A percentile compares a stretch with the other conserved stretches of the same genome.
Evolutionary conservation across 2,329 filamentous ascomycete species (phyloP).

Genomic region (Stachybotrys chartarum): DNA sequence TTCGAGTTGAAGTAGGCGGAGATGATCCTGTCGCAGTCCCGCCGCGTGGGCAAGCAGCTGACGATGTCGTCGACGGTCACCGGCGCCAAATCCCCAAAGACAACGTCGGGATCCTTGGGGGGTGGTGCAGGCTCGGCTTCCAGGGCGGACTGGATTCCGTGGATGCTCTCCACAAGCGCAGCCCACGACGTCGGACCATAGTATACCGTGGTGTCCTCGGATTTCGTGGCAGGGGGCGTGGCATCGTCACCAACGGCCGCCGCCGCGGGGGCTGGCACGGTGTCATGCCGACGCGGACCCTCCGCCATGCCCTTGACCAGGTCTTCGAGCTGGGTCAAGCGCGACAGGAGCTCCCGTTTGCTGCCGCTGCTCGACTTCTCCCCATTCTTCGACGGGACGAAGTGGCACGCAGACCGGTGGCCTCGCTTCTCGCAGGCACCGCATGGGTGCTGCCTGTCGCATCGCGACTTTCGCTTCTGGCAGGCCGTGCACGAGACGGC

Average conservation of each 20-base stretch:
- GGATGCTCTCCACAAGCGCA: conserved; percentile 33
- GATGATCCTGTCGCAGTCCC: conserved; percentile 28
- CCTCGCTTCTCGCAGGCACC: conserved; percentile 31
- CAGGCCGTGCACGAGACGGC: conserved; percentile 34
- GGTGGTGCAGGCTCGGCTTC: conserved; percentile 8
- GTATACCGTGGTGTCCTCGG: conserved; percentile 14
- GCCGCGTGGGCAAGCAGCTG: conserved; percentile 24
- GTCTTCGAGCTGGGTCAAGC: conserved; percentile 31
- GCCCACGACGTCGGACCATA: conserved; percentile 33
- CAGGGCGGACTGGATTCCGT: conserved; percentile 31
- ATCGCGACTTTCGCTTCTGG: conserved; percentile 34
- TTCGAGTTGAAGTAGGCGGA: conserved; percentile 30
- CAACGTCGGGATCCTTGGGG: conserved; percentile 20
- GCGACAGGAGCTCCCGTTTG: conserved; percentile 29
- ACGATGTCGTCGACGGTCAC: conserved; percentile 24
- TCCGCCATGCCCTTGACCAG: conserved; percentile 29
- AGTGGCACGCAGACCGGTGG: conserved; percentile 23
- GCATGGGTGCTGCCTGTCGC: conserved; percentile 33
- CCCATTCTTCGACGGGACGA: conserved; percentile 14
- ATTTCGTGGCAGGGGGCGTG: neutral
- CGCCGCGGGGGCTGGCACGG: neutral
- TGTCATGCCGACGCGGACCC: conserved; percentile 1
- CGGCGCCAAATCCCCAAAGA: conserved; percentile 18
- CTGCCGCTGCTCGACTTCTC: conserved; percentile 5
- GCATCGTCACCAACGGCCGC: neutral